phyloP scores from a whole-genome alignment of 352 stramenopile species.

The Pythium plurisporium region DNA sequence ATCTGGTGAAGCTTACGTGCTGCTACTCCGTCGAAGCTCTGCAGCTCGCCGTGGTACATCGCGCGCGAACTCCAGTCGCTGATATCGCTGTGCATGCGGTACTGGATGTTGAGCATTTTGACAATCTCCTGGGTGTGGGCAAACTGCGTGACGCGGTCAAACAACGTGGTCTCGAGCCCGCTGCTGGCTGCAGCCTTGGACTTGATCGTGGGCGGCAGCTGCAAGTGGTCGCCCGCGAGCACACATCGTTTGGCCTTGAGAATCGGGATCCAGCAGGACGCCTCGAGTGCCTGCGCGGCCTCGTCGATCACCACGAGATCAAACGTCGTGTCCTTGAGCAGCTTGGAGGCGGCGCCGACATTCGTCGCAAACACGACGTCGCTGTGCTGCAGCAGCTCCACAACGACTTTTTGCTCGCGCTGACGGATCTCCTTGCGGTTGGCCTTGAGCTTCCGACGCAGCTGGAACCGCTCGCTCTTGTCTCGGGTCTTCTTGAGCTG shows the following conservation, averaged over 20 bases:
- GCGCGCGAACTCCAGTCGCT: constrained; percentile 92
- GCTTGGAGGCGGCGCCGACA: constrained; percentile 89
- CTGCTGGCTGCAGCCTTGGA: constrained; percentile 64
- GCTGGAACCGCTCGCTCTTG: constrained; percentile 37
- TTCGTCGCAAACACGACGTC: constrained; percentile 97
- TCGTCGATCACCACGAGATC: constrained; percentile 97
- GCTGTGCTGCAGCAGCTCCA: constrained; percentile 86
- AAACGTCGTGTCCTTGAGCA: constrained; percentile 90
- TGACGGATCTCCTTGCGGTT: constrained; percentile 94
- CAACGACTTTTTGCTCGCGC: constrained; percentile 92
- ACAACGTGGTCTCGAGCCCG: constrained; percentile 92
- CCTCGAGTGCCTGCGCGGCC: constrained; percentile 95
- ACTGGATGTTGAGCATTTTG: constrained; percentile 96
- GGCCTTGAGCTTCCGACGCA: constrained; percentile 81
- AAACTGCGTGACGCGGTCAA: constrained; percentile 92
- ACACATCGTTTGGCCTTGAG: constrained; percentile 88
- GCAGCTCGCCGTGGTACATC: constrained; percentile 92
- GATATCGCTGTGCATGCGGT: constrained; percentile 96
- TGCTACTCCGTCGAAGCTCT: constrained; percentile 72
- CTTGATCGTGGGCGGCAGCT: constrained; percentile 97
- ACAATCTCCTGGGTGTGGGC: constrained; percentile 44
- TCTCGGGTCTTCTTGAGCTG: constrained; percentile 56
- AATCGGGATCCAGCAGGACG: constrained; percentile 96
- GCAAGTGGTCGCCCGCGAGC: constrained; percentile 93
- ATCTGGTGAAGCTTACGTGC: constrained; percentile 79